Evolutionary conservation across 495 filamentous ascomycete species (phyloP), one percentile per base, ranked within the genome.

Genomic region (Penicillium arizonense): DNA sequence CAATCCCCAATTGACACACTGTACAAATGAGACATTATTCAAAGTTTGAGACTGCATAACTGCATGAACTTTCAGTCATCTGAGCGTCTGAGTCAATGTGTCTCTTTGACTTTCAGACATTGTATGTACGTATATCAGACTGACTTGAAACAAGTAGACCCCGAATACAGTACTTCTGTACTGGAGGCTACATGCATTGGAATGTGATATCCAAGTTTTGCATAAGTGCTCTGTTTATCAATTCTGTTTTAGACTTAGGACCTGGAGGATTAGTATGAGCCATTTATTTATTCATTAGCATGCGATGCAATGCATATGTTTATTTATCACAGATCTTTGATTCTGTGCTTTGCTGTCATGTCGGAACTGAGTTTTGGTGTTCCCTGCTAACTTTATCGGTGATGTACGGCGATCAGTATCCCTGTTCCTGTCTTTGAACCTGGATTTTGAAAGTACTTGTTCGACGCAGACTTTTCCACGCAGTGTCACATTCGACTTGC

Each of bases 131-230:
- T 30, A 9, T 5, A 8, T 30, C 28, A 5, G 28, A 9, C 6
- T 30, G 9, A 4, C 9, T 30, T 30, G 28, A 30, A 0, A 30
- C 9, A 2, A 30, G 9, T 10, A 7, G 28, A 9, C 9, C 2
- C 28, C 7, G 4, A 30, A 2, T 30, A 40, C 18, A 18, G 52
- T 9, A 26, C 23, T 41, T 32, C 52, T 44, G 53, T 59, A 47
- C 56, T 30, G 43, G 21, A 42, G 36, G 36, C 53, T 38, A 45
- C 53, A 55, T 65, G 56, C 59, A 65, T 58, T 63, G 62, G 62
- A 63, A 65, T 65, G 62, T 65, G 62, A 60, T 47, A 50, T 46
- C 61, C 20, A 37, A 39, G n/a, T 16, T 21, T 47, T 37, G 40
- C 30, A 46, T 2, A 46, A 30, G 32, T 47, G 36, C 30, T 24